Conservation (phyloP, 192 early-diverging fungal genomes). For the Coemansia sp. region DNA sequence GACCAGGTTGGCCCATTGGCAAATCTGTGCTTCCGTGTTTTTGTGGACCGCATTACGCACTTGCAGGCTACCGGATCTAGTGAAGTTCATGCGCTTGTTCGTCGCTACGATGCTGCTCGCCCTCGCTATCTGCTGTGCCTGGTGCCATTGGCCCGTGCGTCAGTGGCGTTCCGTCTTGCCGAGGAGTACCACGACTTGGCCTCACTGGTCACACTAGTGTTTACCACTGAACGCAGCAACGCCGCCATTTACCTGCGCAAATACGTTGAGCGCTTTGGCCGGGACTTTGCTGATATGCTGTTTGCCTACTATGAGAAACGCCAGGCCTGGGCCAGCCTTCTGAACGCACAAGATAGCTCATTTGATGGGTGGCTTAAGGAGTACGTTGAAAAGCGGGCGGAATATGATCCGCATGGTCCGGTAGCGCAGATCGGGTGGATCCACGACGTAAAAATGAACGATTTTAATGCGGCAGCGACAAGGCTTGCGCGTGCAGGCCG, state of each 20-base stretch:
- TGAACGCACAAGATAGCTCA: constrained; percentile 15
- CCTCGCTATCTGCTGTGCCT: constrained; percentile 39
- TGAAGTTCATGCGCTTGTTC: constrained; percentile 7
- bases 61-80: constrained; percentile 2
- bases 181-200: constrained; percentile 48
- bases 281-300: constrained; percentile 34
- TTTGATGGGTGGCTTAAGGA: constrained; percentile 29
- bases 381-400: constrained; percentile 23
- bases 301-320: constrained; percentile 53
- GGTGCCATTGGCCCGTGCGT: constrained; percentile 34
- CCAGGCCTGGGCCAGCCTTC: constrained; percentile 46
- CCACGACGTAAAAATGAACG: constrained; percentile 37
- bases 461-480: constrained; percentile 36
- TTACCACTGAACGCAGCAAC: constrained; percentile 23
- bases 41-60: constrained; percentile 32
- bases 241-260: constrained; percentile 30
- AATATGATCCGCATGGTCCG: constrained; percentile 5
- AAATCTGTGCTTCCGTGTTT: constrained; percentile 40
- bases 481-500: constrained; percentile 38
- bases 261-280: constrained; percentile 31
- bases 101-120: constrained; percentile 32
- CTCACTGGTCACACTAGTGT: constrained; percentile 36
- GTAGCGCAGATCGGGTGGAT: constrained; percentile 41
- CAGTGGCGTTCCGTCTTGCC: constrained; percentile 43
- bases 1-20: constrained; percentile 42